These are phyloP conservation scores for Barnettozyma californica DNA, from an alignment of 805 yeast genomes.

Conservation along the genomic window DNA sequence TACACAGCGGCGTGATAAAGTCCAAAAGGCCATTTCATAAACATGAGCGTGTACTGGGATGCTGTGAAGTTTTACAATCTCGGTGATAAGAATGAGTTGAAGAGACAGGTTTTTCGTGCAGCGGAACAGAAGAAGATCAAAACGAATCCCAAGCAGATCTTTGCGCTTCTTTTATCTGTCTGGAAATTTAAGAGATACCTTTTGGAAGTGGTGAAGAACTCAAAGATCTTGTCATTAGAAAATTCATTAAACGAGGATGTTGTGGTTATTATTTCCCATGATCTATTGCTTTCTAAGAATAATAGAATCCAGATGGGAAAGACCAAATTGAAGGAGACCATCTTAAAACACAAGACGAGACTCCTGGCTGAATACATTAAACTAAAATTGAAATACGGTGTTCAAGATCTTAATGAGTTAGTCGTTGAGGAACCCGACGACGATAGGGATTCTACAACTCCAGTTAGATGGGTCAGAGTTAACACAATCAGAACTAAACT, in stretches of 20 bases:
- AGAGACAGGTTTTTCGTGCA: constrained; percentile 38
- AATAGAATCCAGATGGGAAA: constrained; percentile 89
- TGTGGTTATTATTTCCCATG: constrained; percentile 70
- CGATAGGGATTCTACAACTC: constrained; percentile 49
- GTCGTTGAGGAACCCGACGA: constrained; percentile 29
- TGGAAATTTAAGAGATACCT: constrained; percentile 65
- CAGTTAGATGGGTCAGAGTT: constrained; percentile 74
- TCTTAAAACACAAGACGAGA: constrained; percentile 74
- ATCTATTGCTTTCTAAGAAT: constrained; percentile 63
- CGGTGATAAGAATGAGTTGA: constrained; percentile 7
- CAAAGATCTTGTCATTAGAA: constrained; percentile 56
- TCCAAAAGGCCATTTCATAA: background rate
- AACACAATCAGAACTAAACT: constrained; percentile 53
- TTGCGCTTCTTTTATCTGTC: constrained; percentile 77
- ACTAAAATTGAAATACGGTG: constrained; percentile 68
- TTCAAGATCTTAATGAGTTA: constrained; percentile 47
- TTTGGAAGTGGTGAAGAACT: constrained; percentile 53
- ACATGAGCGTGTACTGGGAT: constrained; percentile 11
- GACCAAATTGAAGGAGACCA: constrained; percentile 76
- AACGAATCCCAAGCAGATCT: constrained; percentile 78
- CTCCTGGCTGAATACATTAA: constrained; percentile 77
- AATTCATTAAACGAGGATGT: constrained; percentile 48
- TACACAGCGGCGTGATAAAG: background rate
- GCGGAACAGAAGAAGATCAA: constrained; percentile 42
- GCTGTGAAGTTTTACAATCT: constrained; percentile 7